Conservation (phyloP, 805 yeast species). For the Saccharomycopsis capsularis region DNA sequence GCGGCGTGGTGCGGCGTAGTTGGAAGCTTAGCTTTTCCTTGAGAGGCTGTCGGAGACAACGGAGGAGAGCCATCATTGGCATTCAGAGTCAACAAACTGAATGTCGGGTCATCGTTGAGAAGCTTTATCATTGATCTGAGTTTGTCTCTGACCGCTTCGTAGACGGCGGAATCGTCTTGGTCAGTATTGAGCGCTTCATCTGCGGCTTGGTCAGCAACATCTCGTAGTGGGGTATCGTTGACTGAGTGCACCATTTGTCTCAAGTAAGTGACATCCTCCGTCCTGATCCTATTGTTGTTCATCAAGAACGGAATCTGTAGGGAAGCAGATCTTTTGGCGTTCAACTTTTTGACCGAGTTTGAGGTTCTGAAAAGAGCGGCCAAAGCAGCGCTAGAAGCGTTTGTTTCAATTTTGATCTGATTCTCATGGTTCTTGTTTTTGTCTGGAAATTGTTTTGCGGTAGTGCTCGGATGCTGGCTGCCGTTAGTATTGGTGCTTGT, state of each 20-base stretch:
- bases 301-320: conserved; percentile 19
- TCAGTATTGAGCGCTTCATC: not conserved
- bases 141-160: conserved; percentile 15
- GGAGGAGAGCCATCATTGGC: not conserved
- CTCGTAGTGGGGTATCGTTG: not conserved
- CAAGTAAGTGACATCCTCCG: not conserved
- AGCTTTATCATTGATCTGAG: conserved; percentile 17
- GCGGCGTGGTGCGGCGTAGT: not conserved
- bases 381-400: conserved; percentile 36
- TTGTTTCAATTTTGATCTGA: conserved; percentile 29
- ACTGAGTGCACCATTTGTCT: not conserved
- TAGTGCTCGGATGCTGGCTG: not conserved
- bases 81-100: conserved; percentile 1
- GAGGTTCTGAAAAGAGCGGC: conserved; percentile 29
- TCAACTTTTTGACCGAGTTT: not conserved
- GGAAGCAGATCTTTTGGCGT: conserved; percentile 10
- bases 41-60: not conserved
- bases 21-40: too few species aligned
- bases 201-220: not conserved
- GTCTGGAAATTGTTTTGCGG: not conserved
- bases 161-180: conserved; percentile 9
- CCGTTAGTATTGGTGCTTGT: not conserved
- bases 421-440: conserved; percentile 1
- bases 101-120: conserved; percentile 11
- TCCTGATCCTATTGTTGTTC: conserved; percentile 10